These are phyloP conservation scores for Solanum chmielewskii DNA, from an alignment of 257 asterid genomes.

Conservation along the genomic window DNA sequence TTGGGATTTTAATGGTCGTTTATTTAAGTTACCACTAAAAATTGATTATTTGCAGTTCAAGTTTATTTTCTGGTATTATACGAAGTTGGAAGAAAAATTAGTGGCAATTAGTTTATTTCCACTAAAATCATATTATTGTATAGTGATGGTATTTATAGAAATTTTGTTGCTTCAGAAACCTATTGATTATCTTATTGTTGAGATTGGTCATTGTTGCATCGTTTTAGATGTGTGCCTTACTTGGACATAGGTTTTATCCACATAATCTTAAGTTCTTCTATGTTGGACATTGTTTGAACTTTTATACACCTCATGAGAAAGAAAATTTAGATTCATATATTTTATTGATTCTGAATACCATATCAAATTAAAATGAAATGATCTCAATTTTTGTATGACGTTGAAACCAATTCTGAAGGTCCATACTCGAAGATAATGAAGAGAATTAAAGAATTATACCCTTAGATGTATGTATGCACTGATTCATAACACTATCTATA, in stretches of 20 bases:
- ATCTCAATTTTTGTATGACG: not conserved
- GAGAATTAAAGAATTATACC: not conserved
- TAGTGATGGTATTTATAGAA: not conserved
- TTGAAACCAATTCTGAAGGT: not conserved
- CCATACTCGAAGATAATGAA: not conserved
- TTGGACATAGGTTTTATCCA: conserved; percentile 12
- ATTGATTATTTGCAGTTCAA: not conserved
- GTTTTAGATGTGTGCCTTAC: conserved; percentile 15
- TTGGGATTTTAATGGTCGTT: not conserved
- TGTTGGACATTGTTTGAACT: not conserved
- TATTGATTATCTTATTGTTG: not conserved
- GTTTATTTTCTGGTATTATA: not conserved
- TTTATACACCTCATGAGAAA: conserved; percentile 3
- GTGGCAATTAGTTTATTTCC: not conserved
- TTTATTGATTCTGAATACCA: conserved; percentile 12
- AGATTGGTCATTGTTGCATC: not conserved
- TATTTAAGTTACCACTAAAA: not conserved
- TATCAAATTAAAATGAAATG: conserved; percentile 5
- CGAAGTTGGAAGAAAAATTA: not conserved
- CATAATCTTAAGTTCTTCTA: not conserved
- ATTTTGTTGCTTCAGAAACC: not conserved
- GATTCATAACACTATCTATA: conserved; percentile 4
- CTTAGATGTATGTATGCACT: not conserved
- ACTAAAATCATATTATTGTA: no score
- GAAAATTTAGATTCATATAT: conserved; percentile 9